phyloP scores from a whole-genome alignment of 306 rosid genomes.

The Cucumis cinereus region DNA sequence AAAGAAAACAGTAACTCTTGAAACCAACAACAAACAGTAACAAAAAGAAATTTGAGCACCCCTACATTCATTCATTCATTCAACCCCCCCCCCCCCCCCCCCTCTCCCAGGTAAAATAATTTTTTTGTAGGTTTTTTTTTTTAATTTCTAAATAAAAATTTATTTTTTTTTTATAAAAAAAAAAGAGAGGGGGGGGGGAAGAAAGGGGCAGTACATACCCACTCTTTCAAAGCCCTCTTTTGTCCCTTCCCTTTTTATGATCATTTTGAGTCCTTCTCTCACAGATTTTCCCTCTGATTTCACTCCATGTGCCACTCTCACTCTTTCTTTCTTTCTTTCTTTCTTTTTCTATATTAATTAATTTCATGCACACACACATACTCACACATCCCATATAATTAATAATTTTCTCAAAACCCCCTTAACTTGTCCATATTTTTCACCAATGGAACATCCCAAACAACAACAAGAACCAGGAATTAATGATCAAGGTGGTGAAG shows the following conservation, averaged over 20 bases:
- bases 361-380: neutral
- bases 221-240: slow-evolving; percentile 69
- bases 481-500: neutral
- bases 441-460: slow-evolving; percentile 9
- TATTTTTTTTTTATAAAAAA: no score
- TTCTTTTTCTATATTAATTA: neutral
- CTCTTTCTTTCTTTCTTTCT: neutral
- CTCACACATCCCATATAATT: no score
- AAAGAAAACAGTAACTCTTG: neutral
- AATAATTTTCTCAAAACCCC: neutral
- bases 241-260: slow-evolving; percentile 89
- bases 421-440: no score
- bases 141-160: no score
- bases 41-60: neutral
- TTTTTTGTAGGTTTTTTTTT: slow-evolving; percentile 21
- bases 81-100: slow-evolving; percentile 5
- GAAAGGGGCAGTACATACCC: slow-evolving; percentile 34
- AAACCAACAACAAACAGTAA: neutral
- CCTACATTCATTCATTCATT: slow-evolving; percentile 58
- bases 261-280: slow-evolving; percentile 14
- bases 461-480: neutral
- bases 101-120: neutral
- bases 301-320: slow-evolving; percentile 30
- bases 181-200: no score
- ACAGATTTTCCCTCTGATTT: slow-evolving; percentile 65